Evolutionary conservation across 257 asterid genomes (phyloP), one percentile per base, ranked within the genome.

Genomic region (Phtheirospermum japonicum): DNA sequence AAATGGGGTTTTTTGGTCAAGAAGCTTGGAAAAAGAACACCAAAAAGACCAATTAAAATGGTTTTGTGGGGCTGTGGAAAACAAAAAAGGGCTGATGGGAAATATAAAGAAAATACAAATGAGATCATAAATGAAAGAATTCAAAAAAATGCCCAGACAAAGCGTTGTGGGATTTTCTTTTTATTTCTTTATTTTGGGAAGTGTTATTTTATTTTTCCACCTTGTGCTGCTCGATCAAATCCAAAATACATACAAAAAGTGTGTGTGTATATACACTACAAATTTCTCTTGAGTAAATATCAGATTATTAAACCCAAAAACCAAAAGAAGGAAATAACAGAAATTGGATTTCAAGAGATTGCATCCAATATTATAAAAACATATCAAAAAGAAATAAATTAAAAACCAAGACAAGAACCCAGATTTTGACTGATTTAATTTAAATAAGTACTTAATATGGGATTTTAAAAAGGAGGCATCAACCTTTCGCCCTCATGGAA

Each of bases 41-140:
- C 23, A 59, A 45, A 65, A 57, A 52, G 69, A 63, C 76, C 76
- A 70, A 63, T 59, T 60, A 58, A 5, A 48, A 61, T 5, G 37
- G 63, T 39, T 10, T n/a, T 45, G 51, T 45, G 55, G 55, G 55
- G 20, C 19, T 2, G 20, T 31, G 72, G 51, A 64, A 59, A 34
- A 6, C 51, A 61, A 39, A 59, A 55, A 56, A 34, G 57, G 12
- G 9, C 28, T 42, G n/a, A 32, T 59, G 12, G 45, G 36, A 60
- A 71, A 66, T 43, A 30, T 30, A 33, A 49, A 18, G 28, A 8
- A 18, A 61, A 28, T 33, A 54, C 50, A 55, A 58, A 33, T 51
- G 58, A 23, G 62, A 62, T 66, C 71, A 42, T 39, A 65, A 19
- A 61, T 39, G 49, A 64, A 51, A 31, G 16, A 45, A 46, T 33